Base-by-base conservation (phyloP, 2,329 filamentous ascomycete genomes). In the Grosmannia penicillata region DNA sequence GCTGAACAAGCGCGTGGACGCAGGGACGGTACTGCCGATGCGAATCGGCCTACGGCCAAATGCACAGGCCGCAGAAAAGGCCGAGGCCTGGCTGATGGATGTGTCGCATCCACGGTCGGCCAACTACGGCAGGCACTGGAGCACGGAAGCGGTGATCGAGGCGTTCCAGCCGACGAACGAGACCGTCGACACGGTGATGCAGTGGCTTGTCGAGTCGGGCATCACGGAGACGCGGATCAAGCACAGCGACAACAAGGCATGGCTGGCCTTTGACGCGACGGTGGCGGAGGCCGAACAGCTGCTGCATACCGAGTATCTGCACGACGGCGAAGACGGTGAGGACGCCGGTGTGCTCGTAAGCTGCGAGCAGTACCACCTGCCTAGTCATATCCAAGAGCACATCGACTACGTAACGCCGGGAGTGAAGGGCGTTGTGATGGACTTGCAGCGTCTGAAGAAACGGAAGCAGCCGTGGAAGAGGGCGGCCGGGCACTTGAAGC, bases 341-440 rank as follows among this genome's bases (percentile, higher is more conserved):
- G 37, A 14, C 10, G n/a, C n/a, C n/a, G 1, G 25, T 11, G 36
- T 25, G 17, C 44, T 42, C 15, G 46, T 49, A 27, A 48, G 47
- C 19, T 50, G 47, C 15, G 28, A 40, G 3, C 14, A 35, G 32
- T 52, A 51, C 47, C 65, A 67, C 41, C 52, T 72, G 4, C 68
- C 68, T 2, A 53, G 56, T 21, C 50, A 62, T 29, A 44, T 72
- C n/a, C 56, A 57, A 26, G 46, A 57, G n/a, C 65, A 71, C 41
- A 56, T 73, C 36, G 68, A 72, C 51, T 72, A 70, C 49, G 62
- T 73, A 28, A 71, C 63, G 2, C 68, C 69, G 0, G 66, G 66
- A 6, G 26, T 40, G 17, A 43, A 39, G 29, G 23, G 18, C 17
- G 22, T 15, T 13, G 7, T 29, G 9, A 36, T 30, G n/a, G 32